phyloP scores from a whole-genome alignment of 1,284 basidiomycete species.

The Apiotrichum laibachii region DNA sequence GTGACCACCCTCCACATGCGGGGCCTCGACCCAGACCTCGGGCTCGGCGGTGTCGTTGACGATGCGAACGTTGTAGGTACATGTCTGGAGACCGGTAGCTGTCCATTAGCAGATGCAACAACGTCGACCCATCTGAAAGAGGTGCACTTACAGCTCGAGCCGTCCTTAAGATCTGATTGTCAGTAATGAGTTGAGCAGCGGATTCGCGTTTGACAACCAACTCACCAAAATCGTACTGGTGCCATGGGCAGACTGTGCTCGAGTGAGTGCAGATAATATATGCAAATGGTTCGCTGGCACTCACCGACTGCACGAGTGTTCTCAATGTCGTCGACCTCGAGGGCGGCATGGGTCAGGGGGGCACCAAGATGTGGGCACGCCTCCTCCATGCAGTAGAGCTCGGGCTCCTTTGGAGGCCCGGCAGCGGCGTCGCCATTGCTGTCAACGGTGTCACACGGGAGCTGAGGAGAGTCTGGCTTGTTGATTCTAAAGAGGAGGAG shows the following conservation, averaged over 20 bases:
- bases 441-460: neutral
- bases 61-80: slow-evolving; percentile 68
- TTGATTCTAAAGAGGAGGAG: slow-evolving; percentile 67
- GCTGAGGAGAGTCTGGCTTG: slow-evolving; percentile 19
- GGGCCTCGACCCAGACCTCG: slow-evolving; percentile 65
- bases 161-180: slow-evolving; percentile 46
- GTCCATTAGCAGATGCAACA: neutral
- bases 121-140: neutral
- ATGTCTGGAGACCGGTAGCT: slow-evolving; percentile 73
- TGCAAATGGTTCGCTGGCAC: slow-evolving; percentile 3
- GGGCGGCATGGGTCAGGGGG: slow-evolving; percentile 65
- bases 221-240: slow-evolving; percentile 58
- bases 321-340: slow-evolving; percentile 38
- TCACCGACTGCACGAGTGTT: slow-evolving; percentile 37
- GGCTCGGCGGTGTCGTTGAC: slow-evolving; percentile 51
- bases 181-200: neutral
- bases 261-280: slow-evolving; percentile 14
- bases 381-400: slow-evolving; percentile 80
- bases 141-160: slow-evolving; percentile 62
- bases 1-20: slow-evolving; percentile 51
- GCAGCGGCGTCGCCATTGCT: too few relatives aligned
- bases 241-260: slow-evolving; percentile 75
- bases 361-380: slow-evolving; percentile 80
- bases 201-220: neutral
- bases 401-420: slow-evolving; percentile 42